Conservation (phyloP, 805 yeast species). For the Nakazawaea populi region DNA sequence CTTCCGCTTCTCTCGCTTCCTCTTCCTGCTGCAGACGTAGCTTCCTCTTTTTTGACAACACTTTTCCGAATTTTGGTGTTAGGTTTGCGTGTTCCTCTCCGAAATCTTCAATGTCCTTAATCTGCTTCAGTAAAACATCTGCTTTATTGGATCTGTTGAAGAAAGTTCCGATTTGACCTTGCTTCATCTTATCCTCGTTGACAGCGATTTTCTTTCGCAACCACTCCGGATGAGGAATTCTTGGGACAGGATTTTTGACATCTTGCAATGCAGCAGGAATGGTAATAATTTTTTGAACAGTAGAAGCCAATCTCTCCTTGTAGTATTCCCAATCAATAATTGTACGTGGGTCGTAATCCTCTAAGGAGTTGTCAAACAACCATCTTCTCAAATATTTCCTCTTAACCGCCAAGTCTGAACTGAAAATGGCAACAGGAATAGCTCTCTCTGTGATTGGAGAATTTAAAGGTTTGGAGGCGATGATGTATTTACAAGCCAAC, state of each 20-base stretch:
- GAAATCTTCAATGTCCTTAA: slow-evolving; percentile 74
- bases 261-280: slow-evolving; percentile 96
- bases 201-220: slow-evolving; percentile 55
- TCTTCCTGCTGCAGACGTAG: slow-evolving; percentile 19
- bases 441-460: slow-evolving; percentile 97
- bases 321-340: slow-evolving; percentile 94
- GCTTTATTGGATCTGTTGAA: slow-evolving; percentile 43
- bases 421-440: slow-evolving; percentile 91
- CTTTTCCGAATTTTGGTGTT: slow-evolving; percentile 37
- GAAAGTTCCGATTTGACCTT: slow-evolving; percentile 55
- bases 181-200: slow-evolving; percentile 65
- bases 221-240: slow-evolving; percentile 96
- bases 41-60: slow-evolving; percentile 41
- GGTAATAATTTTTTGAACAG: slow-evolving; percentile 88
- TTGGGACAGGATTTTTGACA: slow-evolving; percentile 85
- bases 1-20: slow-evolving; percentile 28
- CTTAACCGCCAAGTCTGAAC: slow-evolving; percentile 71
- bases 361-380: slow-evolving; percentile 74
- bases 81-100: slow-evolving; percentile 30
- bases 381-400: slow-evolving; percentile 75
- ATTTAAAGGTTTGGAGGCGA: slow-evolving; percentile 73
- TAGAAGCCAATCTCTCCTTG: slow-evolving; percentile 84
- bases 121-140: slow-evolving; percentile 26
- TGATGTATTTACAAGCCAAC: slow-evolving; percentile 89
- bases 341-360: slow-evolving; percentile 78